Conservation (phyloP, 2,329 filamentous ascomycete species). For the Diaporthe aspalathi region DNA sequence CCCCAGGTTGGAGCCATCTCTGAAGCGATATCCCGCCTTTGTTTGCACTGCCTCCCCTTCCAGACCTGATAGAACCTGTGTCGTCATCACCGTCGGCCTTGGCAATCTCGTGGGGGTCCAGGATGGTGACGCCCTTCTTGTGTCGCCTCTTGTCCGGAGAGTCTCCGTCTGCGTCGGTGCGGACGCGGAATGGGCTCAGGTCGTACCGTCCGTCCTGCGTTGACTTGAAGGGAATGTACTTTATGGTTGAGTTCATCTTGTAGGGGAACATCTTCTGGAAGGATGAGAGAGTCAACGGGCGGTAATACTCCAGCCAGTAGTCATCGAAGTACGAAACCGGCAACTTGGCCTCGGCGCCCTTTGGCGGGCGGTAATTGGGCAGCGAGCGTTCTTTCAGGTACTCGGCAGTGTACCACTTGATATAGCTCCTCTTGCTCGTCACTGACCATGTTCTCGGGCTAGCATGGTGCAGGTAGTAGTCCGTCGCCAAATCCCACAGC, state of each 20-base stretch:
- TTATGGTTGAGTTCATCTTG: slow-evolving; percentile 89
- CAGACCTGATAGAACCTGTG: slow-evolving; percentile 51
- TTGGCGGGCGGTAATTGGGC: slow-evolving; percentile 57
- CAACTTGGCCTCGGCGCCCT: slow-evolving; percentile 51
- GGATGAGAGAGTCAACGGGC: slow-evolving; percentile 86
- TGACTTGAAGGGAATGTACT: slow-evolving; percentile 81
- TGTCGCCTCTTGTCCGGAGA: slow-evolving; percentile 69
- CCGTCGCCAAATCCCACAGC: slow-evolving; percentile 94
- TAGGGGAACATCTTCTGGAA: slow-evolving; percentile 93
- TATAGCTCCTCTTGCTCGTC: slow-evolving; percentile 76
- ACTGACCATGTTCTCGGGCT: slow-evolving; percentile 80
- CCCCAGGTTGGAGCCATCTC: slow-evolving; percentile 68
- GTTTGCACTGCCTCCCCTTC: slow-evolving; percentile 51
- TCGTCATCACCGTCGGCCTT: slow-evolving; percentile 53
- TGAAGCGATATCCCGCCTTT: slow-evolving; percentile 66
- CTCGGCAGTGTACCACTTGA: slow-evolving; percentile 85
- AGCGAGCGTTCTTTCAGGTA: slow-evolving; percentile 74
- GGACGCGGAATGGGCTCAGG: slow-evolving; percentile 85
- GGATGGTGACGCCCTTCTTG: slow-evolving; percentile 77
- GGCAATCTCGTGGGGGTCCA: slow-evolving; percentile 65
- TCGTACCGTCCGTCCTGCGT: slow-evolving; percentile 82
- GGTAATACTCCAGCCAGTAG: slow-evolving; percentile 98
- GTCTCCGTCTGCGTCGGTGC: slow-evolving; percentile 68
- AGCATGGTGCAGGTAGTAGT: slow-evolving; percentile 95
- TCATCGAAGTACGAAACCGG: slow-evolving; percentile 80